Conservation (phyloP, 768 basidiomycete species). For the Mrakia blollopis region DNA sequence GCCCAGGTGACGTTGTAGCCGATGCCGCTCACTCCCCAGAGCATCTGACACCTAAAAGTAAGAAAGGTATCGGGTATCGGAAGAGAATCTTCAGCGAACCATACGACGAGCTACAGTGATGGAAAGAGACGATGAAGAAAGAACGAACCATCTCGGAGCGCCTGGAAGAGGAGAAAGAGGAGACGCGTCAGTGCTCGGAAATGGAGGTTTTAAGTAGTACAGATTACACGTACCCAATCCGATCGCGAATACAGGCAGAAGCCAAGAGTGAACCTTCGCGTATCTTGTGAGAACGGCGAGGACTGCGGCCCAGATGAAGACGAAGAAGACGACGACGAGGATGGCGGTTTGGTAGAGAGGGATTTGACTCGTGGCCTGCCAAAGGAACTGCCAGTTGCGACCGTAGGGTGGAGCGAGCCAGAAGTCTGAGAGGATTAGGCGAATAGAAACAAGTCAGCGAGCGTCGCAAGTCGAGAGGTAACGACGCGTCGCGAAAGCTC, state of each 20-base stretch:
- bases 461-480: too few relatives aligned
- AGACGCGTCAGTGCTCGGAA: too few relatives aligned
- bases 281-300: constrained; percentile 64
- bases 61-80: too few relatives aligned
- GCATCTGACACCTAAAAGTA: constrained; percentile 65
- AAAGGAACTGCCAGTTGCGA: constrained; percentile 90
- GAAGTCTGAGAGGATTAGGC: constrained; percentile 18
- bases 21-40: constrained; percentile 59
- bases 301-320: constrained; percentile 74
- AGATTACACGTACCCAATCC: too few relatives aligned
- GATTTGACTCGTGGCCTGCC: constrained; percentile 65
- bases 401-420: constrained; percentile 47
- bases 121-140: too few relatives aligned
- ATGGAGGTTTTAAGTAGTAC: too few relatives aligned
- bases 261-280: constrained; percentile 92
- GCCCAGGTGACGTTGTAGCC: constrained; percentile 89
- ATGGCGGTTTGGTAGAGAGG: constrained; percentile 78
- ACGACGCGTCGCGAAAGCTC: too few relatives aligned
- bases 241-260: constrained; percentile 89
- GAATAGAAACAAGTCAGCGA: background rate
- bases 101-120: too few relatives aligned
- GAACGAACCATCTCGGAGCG: constrained; percentile 58
- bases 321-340: constrained; percentile 75
- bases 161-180: too few relatives aligned
- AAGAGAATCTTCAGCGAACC: too few relatives aligned